Evolutionary conservation across 1,284 basidiomycete genomes (phyloP), one percentile per base, ranked within the genome.

Genomic region (Rhodotorula mucilaginosa): DNA sequence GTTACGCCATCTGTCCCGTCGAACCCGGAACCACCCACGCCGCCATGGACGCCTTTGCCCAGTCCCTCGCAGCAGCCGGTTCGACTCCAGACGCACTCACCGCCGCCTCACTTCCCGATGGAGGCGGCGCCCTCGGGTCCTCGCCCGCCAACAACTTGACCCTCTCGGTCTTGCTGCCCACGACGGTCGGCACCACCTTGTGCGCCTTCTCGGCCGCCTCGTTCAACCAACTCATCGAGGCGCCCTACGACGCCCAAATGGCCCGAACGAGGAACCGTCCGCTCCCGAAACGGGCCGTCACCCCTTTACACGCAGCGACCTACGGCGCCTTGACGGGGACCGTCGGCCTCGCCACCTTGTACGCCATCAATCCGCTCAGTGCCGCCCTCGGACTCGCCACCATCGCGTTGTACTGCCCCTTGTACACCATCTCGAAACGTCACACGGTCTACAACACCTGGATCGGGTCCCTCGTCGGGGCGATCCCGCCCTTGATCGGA

Each of bases 221-320:
- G 0, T 85, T 97, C 76, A 99, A 99, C 82, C 94, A 99, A 81
- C 84, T 99, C 5, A 89, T 95, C 79, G 97, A 99, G 81, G 86
- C 92, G 5, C 97, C 97, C 0, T 92, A 96, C 73, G 97, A 99
- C 80, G 94, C 97, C 0, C 97, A 99, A 81, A 99, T 98, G 88
- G 86, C 89, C 0, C 88, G 97, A 52, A 99, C 97, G 0, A 87
- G 95, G 23, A 89, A 86, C 61, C 85, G 97, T 34, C 95, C 95
- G 0, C 87, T 99, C n/a, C 93, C 94, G 0, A 87, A 91, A 19
- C 85, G 90, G 48, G 88, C 88, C 13, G 88, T 99, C 68, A 88
- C 88, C 2, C 90, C 93, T 0, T 81, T 91, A 26, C 96, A 99
- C 81, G 95, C 94, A 0, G 85, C 89, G 12, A 84, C 84, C 7